Evolutionary conservation across 2,329 filamentous ascomycete species (phyloP), one percentile per base, ranked within the genome.

Genomic region (Ophiostoma populinum): DNA sequence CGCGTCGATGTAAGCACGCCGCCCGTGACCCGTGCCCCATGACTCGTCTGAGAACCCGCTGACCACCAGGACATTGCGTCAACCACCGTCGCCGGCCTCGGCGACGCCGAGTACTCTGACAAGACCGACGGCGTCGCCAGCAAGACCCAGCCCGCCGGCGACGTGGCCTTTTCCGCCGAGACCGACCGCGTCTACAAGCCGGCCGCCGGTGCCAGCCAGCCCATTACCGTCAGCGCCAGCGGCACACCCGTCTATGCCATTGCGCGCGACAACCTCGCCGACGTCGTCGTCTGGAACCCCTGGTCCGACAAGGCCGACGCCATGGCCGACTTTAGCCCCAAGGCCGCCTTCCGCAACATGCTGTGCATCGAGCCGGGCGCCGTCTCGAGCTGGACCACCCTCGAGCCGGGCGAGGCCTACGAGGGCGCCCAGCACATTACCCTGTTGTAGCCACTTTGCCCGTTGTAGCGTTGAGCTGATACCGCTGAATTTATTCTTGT

Each of bases 241-340:
- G 75, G 71, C 40, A 67, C 67, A 49, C 63, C 74, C 11, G 60
- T 67, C 34, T 85, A 80, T 59, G 73, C 75, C 40, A 65, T 95
- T 37, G 70, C 78, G 26, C 73, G 90, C 42, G 83, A 94, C 56
- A 86, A 83, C 45, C 66, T 98, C 45, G 69, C 70, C 42, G 82
- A 95, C 46, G 75, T 90, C 12, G 87, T 94, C 1, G 80, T 95
- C 20, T 98, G 90, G 90, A 98, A 98, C 57, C 90, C 90, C 2
- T 94, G 87, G 85, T 65, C 67, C 26, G 81, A 86, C 43, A 92
- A 92, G 62, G 74, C 81, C 2, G 70, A 74, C 47, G 67, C 67
- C 5, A 92, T 93, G 59, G 74, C 63, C 35, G 90, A 98, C 55
- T 94, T 95, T 53, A 70, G 68, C 39, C 90, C 90, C 33, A 80